phyloP scores from a whole-genome alignment of 176 grass and related monocot genomes.

The Eragrostis nindensis region DNA sequence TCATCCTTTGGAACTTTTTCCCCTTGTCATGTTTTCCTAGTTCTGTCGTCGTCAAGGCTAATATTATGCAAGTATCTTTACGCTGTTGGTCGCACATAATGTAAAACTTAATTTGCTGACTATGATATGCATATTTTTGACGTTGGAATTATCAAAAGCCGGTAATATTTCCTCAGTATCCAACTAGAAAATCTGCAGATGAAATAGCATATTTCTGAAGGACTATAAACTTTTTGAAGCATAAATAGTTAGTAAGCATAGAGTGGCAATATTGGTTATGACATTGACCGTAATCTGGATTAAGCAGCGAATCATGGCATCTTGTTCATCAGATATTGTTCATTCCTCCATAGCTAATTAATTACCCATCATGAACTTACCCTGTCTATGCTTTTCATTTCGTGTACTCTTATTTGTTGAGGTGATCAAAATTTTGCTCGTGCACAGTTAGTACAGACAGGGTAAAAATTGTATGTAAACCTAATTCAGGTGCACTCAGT shows the following conservation, averaged over 20 bases:
- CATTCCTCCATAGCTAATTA: background rate
- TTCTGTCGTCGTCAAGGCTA: background rate
- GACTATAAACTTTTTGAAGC: too few relatives aligned
- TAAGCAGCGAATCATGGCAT: background rate
- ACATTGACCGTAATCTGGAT: background rate
- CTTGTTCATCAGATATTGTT: background rate
- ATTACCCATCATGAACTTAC: background rate
- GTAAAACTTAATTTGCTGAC: background rate
- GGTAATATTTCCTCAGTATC: background rate
- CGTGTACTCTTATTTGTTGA: background rate
- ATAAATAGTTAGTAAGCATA: background rate
- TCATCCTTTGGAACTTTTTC: too few relatives aligned
- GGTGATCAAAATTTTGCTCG: background rate
- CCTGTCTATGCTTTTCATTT: background rate
- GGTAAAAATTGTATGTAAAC: background rate
- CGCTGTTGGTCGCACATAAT: background rate
- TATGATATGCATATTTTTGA: background rate
- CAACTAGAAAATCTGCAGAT: background rate
- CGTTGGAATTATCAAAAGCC: background rate
- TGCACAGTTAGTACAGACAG: background rate
- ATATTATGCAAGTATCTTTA: background rate
- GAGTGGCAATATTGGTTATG: background rate
- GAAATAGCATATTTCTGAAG: background rate
- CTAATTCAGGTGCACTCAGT: background rate
- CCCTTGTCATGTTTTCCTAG: background rate